phyloP scores from a whole-genome alignment of 1,139 yeast species.

The Taphrina pruni region DNA sequence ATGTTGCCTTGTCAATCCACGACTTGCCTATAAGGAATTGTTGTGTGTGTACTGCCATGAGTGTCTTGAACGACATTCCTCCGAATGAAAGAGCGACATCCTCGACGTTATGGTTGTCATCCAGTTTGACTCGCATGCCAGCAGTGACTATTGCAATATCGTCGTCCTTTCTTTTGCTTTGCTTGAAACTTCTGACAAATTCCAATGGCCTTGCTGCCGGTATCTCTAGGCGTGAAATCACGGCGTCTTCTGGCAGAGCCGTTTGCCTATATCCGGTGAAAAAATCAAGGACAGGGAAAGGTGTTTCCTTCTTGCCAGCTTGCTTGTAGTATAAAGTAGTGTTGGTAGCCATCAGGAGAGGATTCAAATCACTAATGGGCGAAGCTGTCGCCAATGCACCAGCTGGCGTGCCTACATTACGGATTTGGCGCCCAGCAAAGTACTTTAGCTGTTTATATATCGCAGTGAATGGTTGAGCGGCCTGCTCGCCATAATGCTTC shows the following conservation, averaged over 20 bases:
- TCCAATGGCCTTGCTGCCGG: conserved; percentile 54
- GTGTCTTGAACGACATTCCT: conserved; percentile 58
- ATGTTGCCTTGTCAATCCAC: conserved; percentile 46
- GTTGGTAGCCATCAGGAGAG: conserved; percentile 55
- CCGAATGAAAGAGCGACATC: conserved; percentile 55
- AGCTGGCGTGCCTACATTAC: conserved; percentile 59
- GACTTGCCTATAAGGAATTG: conserved; percentile 50
- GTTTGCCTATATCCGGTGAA: conserved; percentile 57
- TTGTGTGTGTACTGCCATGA: conserved; percentile 53
- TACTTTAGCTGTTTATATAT: conserved; percentile 56
- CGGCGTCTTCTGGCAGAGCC: conserved; percentile 51
- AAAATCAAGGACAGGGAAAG: conserved; percentile 53
- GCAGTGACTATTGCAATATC: conserved; percentile 59
- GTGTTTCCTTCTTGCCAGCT: conserved; percentile 48
- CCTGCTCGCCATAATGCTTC: conserved; percentile 48
- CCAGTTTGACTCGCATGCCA: conserved; percentile 50
- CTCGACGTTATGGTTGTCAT: conserved; percentile 48
- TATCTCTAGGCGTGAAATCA: conserved; percentile 53
- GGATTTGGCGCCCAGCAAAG: conserved; percentile 59
- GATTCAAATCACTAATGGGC: conserved; percentile 59
- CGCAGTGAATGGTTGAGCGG: conserved; percentile 50
- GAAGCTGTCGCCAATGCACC: conserved; percentile 60
- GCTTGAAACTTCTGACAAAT: conserved; percentile 55
- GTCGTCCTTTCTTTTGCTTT: conserved; percentile 58
- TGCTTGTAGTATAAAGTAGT: conserved; percentile 53